phyloP scores from a whole-genome alignment of 2,329 filamentous ascomycete species.

The Alternaria alternata region DNA sequence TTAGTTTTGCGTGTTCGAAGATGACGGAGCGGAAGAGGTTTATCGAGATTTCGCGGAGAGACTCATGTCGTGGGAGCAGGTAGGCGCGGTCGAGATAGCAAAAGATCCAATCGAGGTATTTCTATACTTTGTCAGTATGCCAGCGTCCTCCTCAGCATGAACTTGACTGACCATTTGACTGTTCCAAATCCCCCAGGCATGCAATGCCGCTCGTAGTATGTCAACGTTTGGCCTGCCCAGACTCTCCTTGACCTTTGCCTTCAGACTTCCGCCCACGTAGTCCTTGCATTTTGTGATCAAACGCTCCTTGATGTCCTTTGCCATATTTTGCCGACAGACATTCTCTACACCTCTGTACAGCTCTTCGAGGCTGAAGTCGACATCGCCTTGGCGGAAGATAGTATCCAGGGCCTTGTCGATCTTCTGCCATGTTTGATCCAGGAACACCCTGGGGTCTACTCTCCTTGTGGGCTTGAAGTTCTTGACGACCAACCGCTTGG shows the following conservation, averaged over 20 bases:
- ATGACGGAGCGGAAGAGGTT: constrained; percentile 73
- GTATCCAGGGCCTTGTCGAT: constrained; percentile 75
- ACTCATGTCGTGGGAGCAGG: constrained; percentile 76
- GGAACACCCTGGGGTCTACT: constrained; percentile 77
- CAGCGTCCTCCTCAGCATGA: no score
- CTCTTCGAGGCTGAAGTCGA: constrained; percentile 76
- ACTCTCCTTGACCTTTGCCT: constrained; percentile 65
- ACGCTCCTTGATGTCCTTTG: constrained; percentile 71
- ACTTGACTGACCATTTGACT: constrained; percentile 69
- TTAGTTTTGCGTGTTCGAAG: constrained; percentile 62
- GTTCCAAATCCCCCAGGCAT: constrained; percentile 80
- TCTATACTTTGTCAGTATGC: constrained; percentile 55
- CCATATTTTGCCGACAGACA: constrained; percentile 80
- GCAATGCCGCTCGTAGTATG: constrained; percentile 67
- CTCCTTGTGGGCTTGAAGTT: constrained; percentile 76
- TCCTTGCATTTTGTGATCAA: constrained; percentile 71
- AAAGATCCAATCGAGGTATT: constrained; percentile 84
- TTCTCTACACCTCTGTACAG: constrained; percentile 93
- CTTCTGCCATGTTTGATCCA: constrained; percentile 76
- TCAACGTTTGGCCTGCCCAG: constrained; percentile 67
- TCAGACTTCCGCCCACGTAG: constrained; percentile 67
- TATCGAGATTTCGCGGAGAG: constrained; percentile 83
- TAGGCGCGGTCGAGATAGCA: constrained; percentile 94
- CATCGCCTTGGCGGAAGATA: constrained; percentile 73
- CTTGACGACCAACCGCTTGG: constrained; percentile 91